phyloP scores from a whole-genome alignment of 305 asterid species.

The Nicotiana rustica region DNA sequence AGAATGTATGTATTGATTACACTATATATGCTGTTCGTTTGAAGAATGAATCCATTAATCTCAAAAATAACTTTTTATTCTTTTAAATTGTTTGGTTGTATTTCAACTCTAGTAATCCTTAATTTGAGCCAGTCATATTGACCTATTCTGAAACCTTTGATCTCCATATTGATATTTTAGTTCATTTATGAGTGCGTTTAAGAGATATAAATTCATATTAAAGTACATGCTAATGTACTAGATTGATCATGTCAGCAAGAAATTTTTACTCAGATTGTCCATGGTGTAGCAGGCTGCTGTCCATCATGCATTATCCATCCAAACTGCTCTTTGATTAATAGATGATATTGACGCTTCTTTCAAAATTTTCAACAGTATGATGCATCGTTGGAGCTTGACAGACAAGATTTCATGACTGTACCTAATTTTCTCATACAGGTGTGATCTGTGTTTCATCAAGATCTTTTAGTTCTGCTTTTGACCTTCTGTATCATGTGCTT shows the following conservation, averaged over 20 bases:
- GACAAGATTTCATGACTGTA: conserved; percentile 74
- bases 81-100: background rate
- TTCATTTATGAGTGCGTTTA: background rate
- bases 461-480: conserved; percentile 12
- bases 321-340: conserved; percentile 28
- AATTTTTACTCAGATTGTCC: background rate
- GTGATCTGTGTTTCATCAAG: conserved; percentile 22
- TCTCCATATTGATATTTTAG: background rate
- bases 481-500: conserved; percentile 18
- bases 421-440: conserved; percentile 76
- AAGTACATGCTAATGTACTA: conserved; percentile 9
- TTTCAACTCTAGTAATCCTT: conserved; percentile 6
- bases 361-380: conserved; percentile 59
- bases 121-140: background rate
- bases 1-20: conserved; percentile 11
- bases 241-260: conserved; percentile 2
- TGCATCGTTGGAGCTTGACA: conserved; percentile 85
- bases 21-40: conserved; percentile 5
- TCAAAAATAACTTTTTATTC: background rate
- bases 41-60: conserved; percentile 7
- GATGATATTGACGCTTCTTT: conserved; percentile 37
- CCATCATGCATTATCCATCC: conserved; percentile 27
- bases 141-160: background rate
- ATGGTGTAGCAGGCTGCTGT: conserved; percentile 7
- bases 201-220: background rate